A percentile compares a stretch with the other conserved stretches of the same genome.
These are phyloP conservation scores for Botryotinia calthae DNA, from an alignment of 2,329 filamentous ascomycete species.

Conservation along the genomic window DNA sequence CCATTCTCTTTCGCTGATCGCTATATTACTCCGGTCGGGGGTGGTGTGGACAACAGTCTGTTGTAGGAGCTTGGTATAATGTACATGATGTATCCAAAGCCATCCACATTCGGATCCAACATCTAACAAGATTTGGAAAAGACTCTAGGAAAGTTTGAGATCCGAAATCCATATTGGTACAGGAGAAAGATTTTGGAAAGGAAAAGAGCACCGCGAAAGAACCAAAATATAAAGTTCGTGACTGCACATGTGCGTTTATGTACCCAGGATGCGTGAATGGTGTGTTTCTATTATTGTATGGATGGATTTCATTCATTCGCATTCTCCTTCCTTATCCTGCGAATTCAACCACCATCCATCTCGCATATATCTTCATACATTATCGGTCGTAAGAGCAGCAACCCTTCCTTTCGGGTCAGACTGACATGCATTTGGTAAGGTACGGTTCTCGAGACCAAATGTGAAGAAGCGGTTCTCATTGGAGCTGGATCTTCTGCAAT, in stretches of 20 bases:
- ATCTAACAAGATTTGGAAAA: neutral
- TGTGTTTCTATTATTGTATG: slow-evolving; percentile 1
- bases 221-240: neutral
- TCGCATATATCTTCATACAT: slow-evolving; percentile 15
- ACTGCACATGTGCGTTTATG: neutral
- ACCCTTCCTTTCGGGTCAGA: slow-evolving; percentile 1
- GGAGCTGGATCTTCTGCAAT: neutral
- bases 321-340: neutral
- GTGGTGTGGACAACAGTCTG: slow-evolving; percentile 5
- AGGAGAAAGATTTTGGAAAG: neutral
- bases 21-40: slow-evolving; percentile 12
- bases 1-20: neutral
- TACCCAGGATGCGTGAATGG: neutral
- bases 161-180: too few relatives aligned
- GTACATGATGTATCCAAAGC: neutral
- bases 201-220: neutral
- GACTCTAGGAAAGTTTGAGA: neutral
- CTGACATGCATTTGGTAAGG: neutral
- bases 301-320: neutral
- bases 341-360: slow-evolving; percentile 3
- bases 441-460: neutral
- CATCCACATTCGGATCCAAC: neutral
- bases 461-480: neutral
- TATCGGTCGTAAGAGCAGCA: slow-evolving; percentile 2
- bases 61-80: slow-evolving; percentile 1